Base-by-base conservation (phyloP, 345 rosid species). In the Tarenaya hassleriana region DNA sequence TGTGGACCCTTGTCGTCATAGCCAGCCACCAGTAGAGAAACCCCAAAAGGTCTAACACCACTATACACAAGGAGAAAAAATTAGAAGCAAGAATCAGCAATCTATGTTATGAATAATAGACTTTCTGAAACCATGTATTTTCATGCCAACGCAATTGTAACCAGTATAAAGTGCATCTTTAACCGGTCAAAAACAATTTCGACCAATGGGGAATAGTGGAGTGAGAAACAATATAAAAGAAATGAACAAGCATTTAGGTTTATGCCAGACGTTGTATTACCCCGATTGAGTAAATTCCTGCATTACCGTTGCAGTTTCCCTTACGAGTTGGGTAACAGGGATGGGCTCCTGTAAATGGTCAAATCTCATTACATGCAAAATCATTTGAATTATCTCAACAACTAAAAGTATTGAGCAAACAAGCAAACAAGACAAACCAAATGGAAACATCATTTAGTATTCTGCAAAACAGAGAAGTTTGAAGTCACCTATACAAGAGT, bases 291-390 rank as follows among this genome's bases (percentile, higher is more conserved):
- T 91, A 65, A 91, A 91, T 75, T 91, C 96, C 66, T 91, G 98
- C 96, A 91, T 91, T 49, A 87, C 98, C 69, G 98, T 87, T 8
- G 98, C 95, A 35, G 89, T 87, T 71, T 91, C 98, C 77, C 98
- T 79, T 40, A 87, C 98, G 51, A 91, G 91, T 66, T 91, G 98
- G 6, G 95, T 87, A 49, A 91, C 96, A n/a, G 98, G 98, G 53
- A 91, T 87, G 42, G 95, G 87, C 70, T 91, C 98, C 98, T 91
- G 69, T 17, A 61, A 51, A 59, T 14, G 41, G 62, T 10, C 49
- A 37, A n/a, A 33, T 20, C 37, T 64, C 18, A 18, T 41, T 43
- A 9, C 44, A 53, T 47, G 54, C 61, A 16, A 47, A 19, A 61
- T 14, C 29, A 35, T 40, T 33, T 33, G 24, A 17, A 61, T 8